A percentile compares a stretch with the other conserved stretches of the same genome.
Conservation (phyloP, 2,329 filamentous ascomycete genomes). For the Apiospora koreana region DNA sequence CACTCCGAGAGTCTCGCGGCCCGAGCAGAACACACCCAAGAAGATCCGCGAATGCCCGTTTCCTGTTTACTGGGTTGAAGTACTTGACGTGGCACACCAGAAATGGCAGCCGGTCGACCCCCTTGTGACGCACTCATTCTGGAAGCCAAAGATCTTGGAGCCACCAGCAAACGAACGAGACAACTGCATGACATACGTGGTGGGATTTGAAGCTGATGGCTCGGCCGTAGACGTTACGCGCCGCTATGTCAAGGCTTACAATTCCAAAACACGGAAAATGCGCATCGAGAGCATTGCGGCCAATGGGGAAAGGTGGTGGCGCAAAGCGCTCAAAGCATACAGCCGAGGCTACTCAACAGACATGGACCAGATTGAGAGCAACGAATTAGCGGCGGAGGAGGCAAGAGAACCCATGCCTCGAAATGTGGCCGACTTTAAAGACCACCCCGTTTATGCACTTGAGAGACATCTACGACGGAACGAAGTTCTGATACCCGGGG, state of each 20-base stretch:
- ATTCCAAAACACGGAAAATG: constrained; percentile 80
- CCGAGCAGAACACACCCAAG: constrained; percentile 36
- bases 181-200: constrained; percentile 79
- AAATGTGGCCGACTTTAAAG: constrained; percentile 84
- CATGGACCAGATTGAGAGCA: constrained; percentile 82
- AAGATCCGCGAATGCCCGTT: constrained; percentile 69
- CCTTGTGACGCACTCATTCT: constrained; percentile 75
- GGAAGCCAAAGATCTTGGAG: constrained; percentile 75
- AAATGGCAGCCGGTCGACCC: constrained; percentile 92
- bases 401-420: constrained; percentile 81
- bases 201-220: constrained; percentile 82
- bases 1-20: constrained; percentile 34
- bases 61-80: constrained; percentile 94
- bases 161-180: constrained; percentile 76
- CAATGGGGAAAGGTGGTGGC: constrained; percentile 55
- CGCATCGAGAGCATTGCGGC: constrained; percentile 69
- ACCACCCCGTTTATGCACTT: constrained; percentile 80
- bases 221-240: constrained; percentile 82
- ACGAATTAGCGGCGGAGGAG: constrained; percentile 70
- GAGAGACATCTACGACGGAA: constrained; percentile 82
- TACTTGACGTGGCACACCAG: constrained; percentile 80
- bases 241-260: constrained; percentile 85
- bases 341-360: constrained; percentile 50
- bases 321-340: constrained; percentile 51
- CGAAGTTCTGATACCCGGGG: constrained; percentile 75